Percentiles rank a stretch among this genome's conserved stretches.
These are phyloP conservation scores for Aspergillus biplanus DNA, from an alignment of 495 filamentous ascomycete genomes.

Conservation along the genomic window DNA sequence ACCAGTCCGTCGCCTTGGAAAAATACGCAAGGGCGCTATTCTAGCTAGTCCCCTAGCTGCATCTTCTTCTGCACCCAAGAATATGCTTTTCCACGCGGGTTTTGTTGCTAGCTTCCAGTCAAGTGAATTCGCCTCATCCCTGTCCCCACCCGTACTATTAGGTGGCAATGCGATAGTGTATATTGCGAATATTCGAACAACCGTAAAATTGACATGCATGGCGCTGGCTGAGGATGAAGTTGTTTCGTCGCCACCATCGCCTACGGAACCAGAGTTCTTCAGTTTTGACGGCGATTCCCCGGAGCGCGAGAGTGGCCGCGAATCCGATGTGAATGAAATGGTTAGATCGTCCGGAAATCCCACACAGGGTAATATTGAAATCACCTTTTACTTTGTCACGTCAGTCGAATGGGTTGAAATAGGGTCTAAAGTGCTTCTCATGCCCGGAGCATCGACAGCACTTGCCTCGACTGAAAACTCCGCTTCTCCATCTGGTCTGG, in stretches of 20 bases:
- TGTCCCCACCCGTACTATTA: conserved; percentile 51
- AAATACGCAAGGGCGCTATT: conserved; percentile 85
- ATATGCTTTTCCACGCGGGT: conserved; percentile 48
- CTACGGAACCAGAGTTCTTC: conserved; percentile 63
- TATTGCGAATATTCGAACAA: conserved; percentile 81
- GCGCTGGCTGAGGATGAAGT: conserved; percentile 41
- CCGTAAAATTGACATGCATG: conserved; percentile 69
- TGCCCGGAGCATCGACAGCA: conserved; percentile 59
- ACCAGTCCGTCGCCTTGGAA: conserved; percentile 35
- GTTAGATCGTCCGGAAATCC: conserved; percentile 33
- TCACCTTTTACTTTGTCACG: conserved; percentile 74
- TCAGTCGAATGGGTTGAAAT: conserved; percentile 85
- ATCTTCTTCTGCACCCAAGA: conserved; percentile 40
- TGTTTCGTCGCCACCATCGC: conserved; percentile 36
- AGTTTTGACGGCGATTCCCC: conserved; percentile 62
- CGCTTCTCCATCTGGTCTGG: conserved; percentile 40
- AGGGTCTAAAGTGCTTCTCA: conserved; percentile 76
- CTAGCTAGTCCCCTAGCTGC: conserved; percentile 61
- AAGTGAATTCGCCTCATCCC: conserved; percentile 41
- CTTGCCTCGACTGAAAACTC: conserved; percentile 35
- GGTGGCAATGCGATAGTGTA: conserved; percentile 77
- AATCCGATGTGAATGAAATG: conserved; percentile 22
- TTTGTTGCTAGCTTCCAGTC: conserved; percentile 53
- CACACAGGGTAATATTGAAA: conserved; percentile 53
- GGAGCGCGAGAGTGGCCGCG: conserved; percentile 39